These are phyloP conservation scores for Cyclotella choctawhatcheeana DNA, from an alignment of 108 stramenopile genomes.

Conservation along the genomic window DNA sequence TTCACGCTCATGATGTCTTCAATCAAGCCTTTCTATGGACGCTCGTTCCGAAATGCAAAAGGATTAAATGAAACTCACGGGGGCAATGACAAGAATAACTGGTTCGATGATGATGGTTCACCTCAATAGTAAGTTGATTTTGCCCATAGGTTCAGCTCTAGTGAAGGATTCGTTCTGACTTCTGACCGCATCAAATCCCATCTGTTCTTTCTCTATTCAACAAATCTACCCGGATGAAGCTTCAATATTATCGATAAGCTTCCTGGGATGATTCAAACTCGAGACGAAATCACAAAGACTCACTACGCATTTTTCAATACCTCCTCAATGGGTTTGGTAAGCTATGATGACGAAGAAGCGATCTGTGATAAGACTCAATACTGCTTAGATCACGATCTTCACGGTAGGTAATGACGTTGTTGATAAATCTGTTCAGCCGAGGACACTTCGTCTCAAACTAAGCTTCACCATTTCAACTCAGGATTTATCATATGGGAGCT, in stretches of 20 bases:
- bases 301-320: conserved; percentile 27
- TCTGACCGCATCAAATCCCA: too few species aligned
- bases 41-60: conserved; percentile 36
- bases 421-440: background rate
- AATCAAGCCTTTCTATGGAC: conserved; percentile 38
- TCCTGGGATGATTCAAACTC: conserved; percentile 12
- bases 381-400: conserved; percentile 25
- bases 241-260: conserved; percentile 36
- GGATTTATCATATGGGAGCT: conserved; percentile 36
- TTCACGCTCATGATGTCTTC: too few species aligned
- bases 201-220: background rate
- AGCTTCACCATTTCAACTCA: background rate
- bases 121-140: conserved; percentile 25
- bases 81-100: conserved; percentile 39
- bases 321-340: conserved; percentile 11
- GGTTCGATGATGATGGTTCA: conserved; percentile 40
- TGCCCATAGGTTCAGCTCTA: background rate
- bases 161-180: too few species aligned
- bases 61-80: conserved; percentile 44
- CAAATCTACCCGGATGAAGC: background rate
- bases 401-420: conserved; percentile 3
- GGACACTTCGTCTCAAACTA: background rate
- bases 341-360: conserved; percentile 39
- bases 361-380: conserved; percentile 45
- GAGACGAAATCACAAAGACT: conserved; percentile 33